Conservation (phyloP, 2,329 filamentous ascomycete genomes). For the Cladosporium colombiae region DNA sequence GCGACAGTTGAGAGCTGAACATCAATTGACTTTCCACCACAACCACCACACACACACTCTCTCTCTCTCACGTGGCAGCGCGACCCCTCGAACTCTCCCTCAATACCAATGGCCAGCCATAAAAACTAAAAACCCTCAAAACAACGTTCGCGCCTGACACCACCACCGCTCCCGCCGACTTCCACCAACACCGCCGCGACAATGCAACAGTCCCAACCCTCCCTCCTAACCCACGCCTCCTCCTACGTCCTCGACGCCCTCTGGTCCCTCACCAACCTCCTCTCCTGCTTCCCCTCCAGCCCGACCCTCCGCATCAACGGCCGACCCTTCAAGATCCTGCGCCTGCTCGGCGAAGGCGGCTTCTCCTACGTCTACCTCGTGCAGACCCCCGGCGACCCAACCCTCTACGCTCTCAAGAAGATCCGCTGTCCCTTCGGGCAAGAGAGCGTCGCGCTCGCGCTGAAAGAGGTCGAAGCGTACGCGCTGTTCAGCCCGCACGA, state of each 20-base stretch:
- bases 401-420: conserved; percentile 95
- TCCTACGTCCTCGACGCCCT: conserved; percentile 80
- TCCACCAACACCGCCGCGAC: neutral
- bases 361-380: conserved; percentile 99
- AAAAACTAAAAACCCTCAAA: neutral
- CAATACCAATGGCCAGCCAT: neutral
- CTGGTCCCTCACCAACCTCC: conserved; percentile 90
- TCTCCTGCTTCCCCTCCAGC: conserved; percentile 93
- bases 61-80: neutral
- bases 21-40: conserved; percentile 6
- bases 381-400: conserved; percentile 79
- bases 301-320: conserved; percentile 94
- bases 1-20: neutral
- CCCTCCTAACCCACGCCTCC: conserved; percentile 37
- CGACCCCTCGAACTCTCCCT: neutral
- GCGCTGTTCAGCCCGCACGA: conserved; percentile 79
- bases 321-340: conserved; percentile 92
- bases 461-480: conserved; percentile 98
- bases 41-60: neutral
- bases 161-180: neutral
- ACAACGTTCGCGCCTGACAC: neutral
- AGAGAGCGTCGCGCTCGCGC: conserved; percentile 89
- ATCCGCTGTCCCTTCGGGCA: conserved; percentile 97
- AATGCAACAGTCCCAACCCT: conserved; percentile 30
- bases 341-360: conserved; percentile 92